phyloP scores from a whole-genome alignment of 805 yeast genomes.

The Wickerhamiella allomyrinae region DNA sequence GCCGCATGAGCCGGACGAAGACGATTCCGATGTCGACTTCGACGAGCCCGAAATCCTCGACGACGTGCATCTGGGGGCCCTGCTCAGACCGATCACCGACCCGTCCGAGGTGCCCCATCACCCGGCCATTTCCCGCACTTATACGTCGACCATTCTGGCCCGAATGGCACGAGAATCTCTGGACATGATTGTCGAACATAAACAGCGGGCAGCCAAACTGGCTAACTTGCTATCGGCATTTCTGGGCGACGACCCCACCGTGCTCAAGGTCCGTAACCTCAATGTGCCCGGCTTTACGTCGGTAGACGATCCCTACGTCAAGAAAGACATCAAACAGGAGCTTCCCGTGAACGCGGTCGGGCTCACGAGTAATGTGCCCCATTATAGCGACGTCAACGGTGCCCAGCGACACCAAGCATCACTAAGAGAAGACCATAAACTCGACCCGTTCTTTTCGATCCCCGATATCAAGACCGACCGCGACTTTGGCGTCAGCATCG shows the following conservation, averaged over 20 bases:
- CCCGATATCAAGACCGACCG: constrained; percentile 38
- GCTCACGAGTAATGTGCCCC: constrained; percentile 8
- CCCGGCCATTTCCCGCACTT: constrained; percentile 54
- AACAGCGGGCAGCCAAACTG: constrained; percentile 55
- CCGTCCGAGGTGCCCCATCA: constrained; percentile 68
- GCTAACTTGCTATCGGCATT: constrained; percentile 61
- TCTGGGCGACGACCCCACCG: constrained; percentile 69
- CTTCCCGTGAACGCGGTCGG: constrained; percentile 5
- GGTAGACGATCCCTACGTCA: constrained; percentile 14
- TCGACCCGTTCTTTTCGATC: constrained; percentile 52
- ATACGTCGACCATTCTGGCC: constrained; percentile 39
- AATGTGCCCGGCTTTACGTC: constrained; percentile 47
- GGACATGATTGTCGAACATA: constrained; percentile 69
- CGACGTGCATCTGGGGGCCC: constrained; percentile 38
- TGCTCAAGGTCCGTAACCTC: constrained; percentile 40
- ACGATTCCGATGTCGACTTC: constrained; percentile 16
- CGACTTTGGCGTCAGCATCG: constrained; percentile 37
- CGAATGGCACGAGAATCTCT: constrained; percentile 59
- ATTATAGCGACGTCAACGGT: constrained; percentile 10
- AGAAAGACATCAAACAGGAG: constrained; percentile 2
- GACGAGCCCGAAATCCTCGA: constrained; percentile 33
- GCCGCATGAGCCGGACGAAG: constrained; percentile 14
- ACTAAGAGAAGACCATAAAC: background rate
- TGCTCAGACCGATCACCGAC: constrained; percentile 64
- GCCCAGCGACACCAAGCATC: background rate